These are phyloP conservation scores for Tricholoma bakamatsutake DNA, from an alignment of 768 basidiomycete genomes.

Conservation along the genomic window DNA sequence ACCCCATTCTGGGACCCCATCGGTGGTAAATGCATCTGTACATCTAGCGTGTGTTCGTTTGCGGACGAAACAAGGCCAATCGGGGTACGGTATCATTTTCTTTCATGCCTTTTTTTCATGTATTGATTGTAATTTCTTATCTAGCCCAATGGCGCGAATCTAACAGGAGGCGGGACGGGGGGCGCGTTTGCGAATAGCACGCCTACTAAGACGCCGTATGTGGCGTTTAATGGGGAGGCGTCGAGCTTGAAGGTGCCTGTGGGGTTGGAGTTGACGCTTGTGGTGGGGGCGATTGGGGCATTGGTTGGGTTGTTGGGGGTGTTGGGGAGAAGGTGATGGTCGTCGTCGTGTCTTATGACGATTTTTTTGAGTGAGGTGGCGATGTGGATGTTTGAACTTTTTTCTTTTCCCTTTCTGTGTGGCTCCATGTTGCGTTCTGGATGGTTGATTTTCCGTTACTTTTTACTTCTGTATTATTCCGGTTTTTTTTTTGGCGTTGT, in stretches of 20 bases:
- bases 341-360: no score
- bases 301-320: slow-evolving; percentile 29
- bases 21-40: slow-evolving; percentile 57
- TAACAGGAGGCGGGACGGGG: slow-evolving; percentile 56
- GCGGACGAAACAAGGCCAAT: slow-evolving; percentile 57
- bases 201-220: slow-evolving; percentile 28
- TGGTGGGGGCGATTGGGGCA: slow-evolving; percentile 31
- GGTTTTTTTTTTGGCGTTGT: no score
- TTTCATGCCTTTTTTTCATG: background rate
- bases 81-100: slow-evolving; percentile 38
- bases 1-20: slow-evolving; percentile 83
- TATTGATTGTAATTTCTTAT: slow-evolving; percentile 3
- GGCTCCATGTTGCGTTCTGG: no score
- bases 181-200: slow-evolving; percentile 22
- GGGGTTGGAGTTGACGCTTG: slow-evolving; percentile 27
- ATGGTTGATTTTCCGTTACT: no score
- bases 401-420: no score
- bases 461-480: no score
- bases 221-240: slow-evolving; percentile 43
- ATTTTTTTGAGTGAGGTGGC: no score
- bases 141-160: slow-evolving; percentile 62
- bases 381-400: no score
- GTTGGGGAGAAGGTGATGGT: background rate
- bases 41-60: slow-evolving; percentile 51
- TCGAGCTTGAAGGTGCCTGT: slow-evolving; percentile 16